Base-by-base conservation (phyloP, 352 stramenopile genomes). In the Phytophthora podocarpi region DNA sequence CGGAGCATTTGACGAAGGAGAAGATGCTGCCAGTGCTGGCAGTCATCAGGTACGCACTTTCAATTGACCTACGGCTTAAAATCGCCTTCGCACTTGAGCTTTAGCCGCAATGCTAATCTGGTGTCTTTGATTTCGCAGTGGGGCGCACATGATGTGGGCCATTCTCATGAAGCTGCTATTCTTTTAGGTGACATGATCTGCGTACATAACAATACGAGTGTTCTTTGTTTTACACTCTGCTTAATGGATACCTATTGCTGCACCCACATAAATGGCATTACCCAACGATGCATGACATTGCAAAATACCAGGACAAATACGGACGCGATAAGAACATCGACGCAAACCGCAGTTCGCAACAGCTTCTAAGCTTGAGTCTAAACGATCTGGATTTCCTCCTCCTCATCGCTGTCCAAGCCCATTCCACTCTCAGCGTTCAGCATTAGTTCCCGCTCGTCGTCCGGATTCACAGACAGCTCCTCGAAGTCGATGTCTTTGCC, bases 91-190 rank as follows among this genome's bases (percentile, higher is more conserved):
- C 24, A 4, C 11, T 5, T 43, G 1, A n/a, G 57, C 5, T 30
- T 41, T 36, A 37, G 20, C 5, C 13, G 21, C 45, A 49, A 28
- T 37, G 13, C 27, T 67, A 23, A 65, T 11, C 27, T 21, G 15
- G 18, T 40, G 15, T 40, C 52, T 50, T 48, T 59, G 42, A 18
- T 40, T 57, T 48, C 31, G 8, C 59, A 95, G 87, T 32, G 78
- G 82, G 20, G 80, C 76, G 50, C 85, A 96, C 71, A 72, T 96
- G 62, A 49, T 91, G 34, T 96, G 87, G 87, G 80, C 82, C 5
- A 84, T 93, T 47, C 59, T 92, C 40, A 86, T 96, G 76, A 96
- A 96, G 67, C 69, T 96, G 32, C 62, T 93, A 23, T 96, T 96
- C 70, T 96, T 93, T 59, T 96, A 86, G 74, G 18, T 35, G 28